Conservation (phyloP, 225 moss, liverwort and hornwort species). For the Sphagnum contortum region DNA sequence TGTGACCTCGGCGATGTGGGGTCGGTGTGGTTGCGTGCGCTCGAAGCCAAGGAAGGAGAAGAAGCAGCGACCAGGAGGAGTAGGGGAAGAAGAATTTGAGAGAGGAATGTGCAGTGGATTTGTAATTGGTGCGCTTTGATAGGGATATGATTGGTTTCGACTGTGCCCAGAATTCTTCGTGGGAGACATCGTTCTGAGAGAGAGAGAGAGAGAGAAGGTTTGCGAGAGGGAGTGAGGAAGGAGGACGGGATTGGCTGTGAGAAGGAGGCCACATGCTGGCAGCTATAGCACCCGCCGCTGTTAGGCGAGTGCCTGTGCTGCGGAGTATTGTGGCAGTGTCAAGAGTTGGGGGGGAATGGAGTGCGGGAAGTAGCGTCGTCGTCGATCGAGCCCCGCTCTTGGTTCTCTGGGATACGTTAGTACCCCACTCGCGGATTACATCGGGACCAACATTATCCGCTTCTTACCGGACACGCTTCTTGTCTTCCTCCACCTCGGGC, state of each 20-base stretch:
- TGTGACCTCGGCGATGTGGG: too few relatives aligned
- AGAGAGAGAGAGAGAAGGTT: too few relatives aligned
- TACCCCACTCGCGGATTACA: constrained; percentile 30
- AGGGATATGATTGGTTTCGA: too few relatives aligned
- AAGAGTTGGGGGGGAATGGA: constrained; percentile 20
- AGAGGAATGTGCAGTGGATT: too few relatives aligned
- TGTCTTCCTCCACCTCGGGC: constrained; percentile 21
- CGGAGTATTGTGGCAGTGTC: constrained; percentile 29
- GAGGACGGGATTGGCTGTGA: not conserved
- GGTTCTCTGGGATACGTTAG: constrained; percentile 44
- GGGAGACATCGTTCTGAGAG: too few relatives aligned
- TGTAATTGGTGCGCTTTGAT: too few relatives aligned
- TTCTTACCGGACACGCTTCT: constrained; percentile 22
- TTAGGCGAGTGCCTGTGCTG: constrained; percentile 55
- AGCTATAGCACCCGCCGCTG: constrained; percentile 57
- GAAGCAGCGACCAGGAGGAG: too few relatives aligned
- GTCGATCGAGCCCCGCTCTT: constrained; percentile 25
- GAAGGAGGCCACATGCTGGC: constrained; percentile 52
- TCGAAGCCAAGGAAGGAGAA: too few relatives aligned
- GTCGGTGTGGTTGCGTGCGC: too few relatives aligned
- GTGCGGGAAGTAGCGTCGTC: constrained; percentile 8
- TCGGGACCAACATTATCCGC: constrained; percentile 12
- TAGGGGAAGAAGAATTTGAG: too few relatives aligned
- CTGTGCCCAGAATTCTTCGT: too few relatives aligned
- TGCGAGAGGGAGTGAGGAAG: not conserved